phyloP scores from a whole-genome alignment of 2,329 filamentous ascomycete species.

The Hypoxylon sp. region DNA sequence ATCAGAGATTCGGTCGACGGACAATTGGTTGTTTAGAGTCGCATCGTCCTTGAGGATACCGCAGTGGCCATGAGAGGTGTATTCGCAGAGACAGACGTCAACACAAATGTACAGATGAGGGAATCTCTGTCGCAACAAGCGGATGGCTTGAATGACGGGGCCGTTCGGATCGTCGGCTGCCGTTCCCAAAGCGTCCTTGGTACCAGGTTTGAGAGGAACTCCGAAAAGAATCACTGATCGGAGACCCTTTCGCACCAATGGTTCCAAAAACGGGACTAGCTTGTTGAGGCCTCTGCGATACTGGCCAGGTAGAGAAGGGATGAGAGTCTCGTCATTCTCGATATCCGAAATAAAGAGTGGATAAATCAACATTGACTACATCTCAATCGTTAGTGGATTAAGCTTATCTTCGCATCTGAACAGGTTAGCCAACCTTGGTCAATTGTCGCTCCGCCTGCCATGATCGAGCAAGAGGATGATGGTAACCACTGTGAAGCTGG shows the following conservation, averaged over 20 bases:
- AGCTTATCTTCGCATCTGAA: neutral
- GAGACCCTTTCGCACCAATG: slow-evolving; percentile 89
- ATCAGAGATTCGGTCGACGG: slow-evolving; percentile 93
- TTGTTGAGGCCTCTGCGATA: slow-evolving; percentile 89
- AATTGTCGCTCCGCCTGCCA: slow-evolving; percentile 89
- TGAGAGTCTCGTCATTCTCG: slow-evolving; percentile 90
- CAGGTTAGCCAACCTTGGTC: slow-evolving; percentile 74
- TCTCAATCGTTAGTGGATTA: slow-evolving; percentile 16
- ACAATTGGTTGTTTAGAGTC: slow-evolving; percentile 90
- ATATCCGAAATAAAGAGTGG: slow-evolving; percentile 96
- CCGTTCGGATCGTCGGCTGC: slow-evolving; percentile 93
- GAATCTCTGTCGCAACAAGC: slow-evolving; percentile 84
- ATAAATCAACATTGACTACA: slow-evolving; percentile 96
- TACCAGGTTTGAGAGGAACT: slow-evolving; percentile 83
- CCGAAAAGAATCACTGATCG: slow-evolving; percentile 96
- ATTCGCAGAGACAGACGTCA: slow-evolving; percentile 98
- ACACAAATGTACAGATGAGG: slow-evolving; percentile 91
- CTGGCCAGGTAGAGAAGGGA: slow-evolving; percentile 92
- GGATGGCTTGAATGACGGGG: slow-evolving; percentile 89
- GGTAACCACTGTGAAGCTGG: slow-evolving; percentile 86
- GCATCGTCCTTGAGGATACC: slow-evolving; percentile 95
- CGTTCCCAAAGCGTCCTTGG: slow-evolving; percentile 92
- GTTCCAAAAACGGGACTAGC: slow-evolving; percentile 84
- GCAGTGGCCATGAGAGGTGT: slow-evolving; percentile 97
- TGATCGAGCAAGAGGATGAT: slow-evolving; percentile 80